Evolutionary conservation across 2,329 filamentous ascomycete species (phyloP), one percentile per base, ranked within the genome.

Genomic region (Allantophomopsis cytisporea): DNA sequence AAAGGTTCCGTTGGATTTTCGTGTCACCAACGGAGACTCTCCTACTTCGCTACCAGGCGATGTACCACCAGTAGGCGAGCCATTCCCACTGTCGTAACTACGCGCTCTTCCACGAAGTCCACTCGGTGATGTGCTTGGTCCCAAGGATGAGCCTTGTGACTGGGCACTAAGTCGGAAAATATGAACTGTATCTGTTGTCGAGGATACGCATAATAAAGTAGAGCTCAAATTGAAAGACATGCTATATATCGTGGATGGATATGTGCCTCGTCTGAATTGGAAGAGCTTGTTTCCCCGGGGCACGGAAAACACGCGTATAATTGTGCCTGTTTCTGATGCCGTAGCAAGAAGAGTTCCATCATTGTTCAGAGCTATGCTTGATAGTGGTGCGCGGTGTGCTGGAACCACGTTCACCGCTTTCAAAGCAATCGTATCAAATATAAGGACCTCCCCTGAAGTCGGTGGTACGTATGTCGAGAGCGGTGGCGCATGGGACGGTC

Each of bases 181-280:
- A 57, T 98, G 91, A 8, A 98, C 81, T 0, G 91, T 98, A 54
- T 98, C 91, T 1, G 88, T 94, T 2, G 87, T 88, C 3, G 89
- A 96, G 5, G 91, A 96, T 32, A 98, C 88, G 54, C 88, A 95
- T 30, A 98, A 73, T 10, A 98, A 68, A 1, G 88, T 94, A 2
- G 88, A 94, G 43, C 83, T 87, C 37, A 87, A 79, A 59, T 98
- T 98, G 64, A 98, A 98, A 1, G 88, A 94, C 87, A 98, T 95
- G 73, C 87, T 94, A 63, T 88, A 95, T 50, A 98, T 98, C 32
- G 85, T 82, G 2, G 88, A 88, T 0, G 91, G 91, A 60, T 95
- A 95, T 2, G 89, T 95, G 34, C 91, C 91, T 47, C 91, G 78
- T 43, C 91, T 77, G 62, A 98, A 98, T 57, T 98, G 89, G 59